Conservation (phyloP, 257 asterid species). For the Misopates orontium region DNA sequence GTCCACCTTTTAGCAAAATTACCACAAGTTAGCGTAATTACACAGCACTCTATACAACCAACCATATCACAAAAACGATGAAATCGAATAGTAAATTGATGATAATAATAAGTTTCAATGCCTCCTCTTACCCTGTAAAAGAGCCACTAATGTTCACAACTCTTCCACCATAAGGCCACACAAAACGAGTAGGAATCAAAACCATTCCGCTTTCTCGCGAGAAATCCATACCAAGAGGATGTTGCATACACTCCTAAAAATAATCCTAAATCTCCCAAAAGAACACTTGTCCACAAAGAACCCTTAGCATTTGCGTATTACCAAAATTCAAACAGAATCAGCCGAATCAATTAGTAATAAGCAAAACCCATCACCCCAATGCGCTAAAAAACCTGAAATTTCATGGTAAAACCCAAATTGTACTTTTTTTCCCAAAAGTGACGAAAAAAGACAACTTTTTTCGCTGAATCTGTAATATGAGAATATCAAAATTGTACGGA, state of each 20-base stretch:
- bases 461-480: conserved; percentile 27
- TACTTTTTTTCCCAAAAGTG: conserved; percentile 21
- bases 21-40: conserved; percentile 23
- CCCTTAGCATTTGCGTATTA: conserved; percentile 32
- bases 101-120: neutral
- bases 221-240: conserved; percentile 57
- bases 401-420: conserved; percentile 16
- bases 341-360: conserved; percentile 24
- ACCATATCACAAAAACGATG: neutral
- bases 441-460: conserved; percentile 7
- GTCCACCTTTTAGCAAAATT: conserved; percentile 58
- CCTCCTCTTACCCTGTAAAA: conserved; percentile 70
- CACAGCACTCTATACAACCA: neutral
- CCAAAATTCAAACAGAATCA: conserved; percentile 13
- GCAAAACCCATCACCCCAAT: conserved; percentile 22
- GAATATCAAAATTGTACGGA: conserved; percentile 15
- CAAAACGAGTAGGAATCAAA: conserved; percentile 69
- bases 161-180: conserved; percentile 92
- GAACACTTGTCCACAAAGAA: conserved; percentile 18
- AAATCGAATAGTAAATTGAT: neutral
- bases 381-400: conserved; percentile 25
- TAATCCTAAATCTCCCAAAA: conserved; percentile 24
- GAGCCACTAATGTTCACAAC: conserved; percentile 75
- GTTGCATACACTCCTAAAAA: conserved; percentile 42
- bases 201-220: conserved; percentile 57